Conservation (phyloP, 1,139 yeast species). For the Wickerhamiella infanticola region DNA sequence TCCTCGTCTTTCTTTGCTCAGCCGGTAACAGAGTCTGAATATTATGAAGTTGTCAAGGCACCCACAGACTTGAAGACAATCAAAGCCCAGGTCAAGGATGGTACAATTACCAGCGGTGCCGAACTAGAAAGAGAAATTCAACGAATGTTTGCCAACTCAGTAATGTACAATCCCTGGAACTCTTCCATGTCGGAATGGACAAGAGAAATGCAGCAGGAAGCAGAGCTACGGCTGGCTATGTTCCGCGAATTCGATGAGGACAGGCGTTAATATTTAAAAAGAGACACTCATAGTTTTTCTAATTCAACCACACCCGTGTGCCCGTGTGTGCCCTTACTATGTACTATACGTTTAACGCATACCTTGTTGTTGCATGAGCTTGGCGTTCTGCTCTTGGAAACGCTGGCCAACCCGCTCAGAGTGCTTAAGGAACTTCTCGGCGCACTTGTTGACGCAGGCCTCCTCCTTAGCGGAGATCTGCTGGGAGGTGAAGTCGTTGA, state of each 20-base stretch:
- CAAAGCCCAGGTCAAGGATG: constrained; percentile 41
- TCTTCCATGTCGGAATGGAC: constrained; percentile 50
- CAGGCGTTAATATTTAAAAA: neutral
- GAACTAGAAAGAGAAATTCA: constrained; percentile 55
- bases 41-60: constrained; percentile 41
- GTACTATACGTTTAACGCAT: neutral
- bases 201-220: constrained; percentile 39
- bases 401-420: constrained; percentile 97
- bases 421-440: constrained; percentile 95
- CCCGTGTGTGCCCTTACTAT: neutral
- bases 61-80: constrained; percentile 60
- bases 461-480: constrained; percentile 73
- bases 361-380: constrained; percentile 15
- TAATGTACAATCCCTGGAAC: constrained; percentile 61
- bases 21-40: constrained; percentile 52
- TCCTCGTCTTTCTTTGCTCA: constrained; percentile 60
- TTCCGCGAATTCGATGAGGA: constrained; percentile 16
- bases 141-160: constrained; percentile 70
- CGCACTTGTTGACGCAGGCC: constrained; percentile 75
- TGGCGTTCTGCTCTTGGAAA: constrained; percentile 83
- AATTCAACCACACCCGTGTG: too few relatives aligned
- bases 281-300: too few relatives aligned
- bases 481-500: constrained; percentile 91
- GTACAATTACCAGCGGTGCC: constrained; percentile 32
- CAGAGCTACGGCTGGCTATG: constrained; percentile 23